Percentiles rank a stretch among this genome's conserved stretches.
These are phyloP conservation scores for Pelargonium cotyledonis DNA, from an alignment of 441 rosid genomes.

Conservation along the genomic window DNA sequence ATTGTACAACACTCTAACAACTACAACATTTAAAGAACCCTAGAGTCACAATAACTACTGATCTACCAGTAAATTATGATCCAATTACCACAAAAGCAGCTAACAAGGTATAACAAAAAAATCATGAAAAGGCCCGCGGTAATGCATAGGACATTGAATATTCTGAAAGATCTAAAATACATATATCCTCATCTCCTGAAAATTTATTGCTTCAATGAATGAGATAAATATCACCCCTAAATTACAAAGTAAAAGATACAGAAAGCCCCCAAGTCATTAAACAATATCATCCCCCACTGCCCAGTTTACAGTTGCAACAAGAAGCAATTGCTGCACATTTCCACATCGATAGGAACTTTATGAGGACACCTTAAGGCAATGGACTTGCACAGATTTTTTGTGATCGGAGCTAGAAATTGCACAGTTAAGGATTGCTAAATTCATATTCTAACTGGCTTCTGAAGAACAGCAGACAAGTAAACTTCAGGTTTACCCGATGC, in stretches of 20 bases:
- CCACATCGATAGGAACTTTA: constrained; percentile 28
- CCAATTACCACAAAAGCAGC: too few relatives aligned
- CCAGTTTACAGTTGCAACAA: constrained; percentile 20
- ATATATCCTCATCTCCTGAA: not conserved
- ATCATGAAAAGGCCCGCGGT: too few relatives aligned
- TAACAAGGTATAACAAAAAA: too few relatives aligned
- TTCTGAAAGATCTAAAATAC: not conserved
- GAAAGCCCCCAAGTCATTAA: constrained; percentile 16
- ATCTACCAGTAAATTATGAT: too few relatives aligned
- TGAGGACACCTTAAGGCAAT: constrained; percentile 16
- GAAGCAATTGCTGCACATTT: constrained; percentile 25
- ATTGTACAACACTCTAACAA: too few relatives aligned
- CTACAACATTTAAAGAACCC: too few relatives aligned
- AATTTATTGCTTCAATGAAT: constrained; percentile 14
- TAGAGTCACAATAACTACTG: too few relatives aligned
- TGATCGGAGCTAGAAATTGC: constrained; percentile 13
- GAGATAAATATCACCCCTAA: constrained; percentile 12
- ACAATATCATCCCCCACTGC: constrained; percentile 17
- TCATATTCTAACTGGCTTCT: constrained; percentile 75
- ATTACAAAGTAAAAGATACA: constrained; percentile 19
- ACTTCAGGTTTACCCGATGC: constrained; percentile 49
- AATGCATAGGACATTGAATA: too few relatives aligned
- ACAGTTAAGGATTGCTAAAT: constrained; percentile 15
- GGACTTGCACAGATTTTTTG: constrained; percentile 16
- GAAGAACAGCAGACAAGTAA: constrained; percentile 80